Evolutionary conservation across 768 basidiomycete genomes (phyloP).

Genomic region (Tephrocybe sp.): DNA sequence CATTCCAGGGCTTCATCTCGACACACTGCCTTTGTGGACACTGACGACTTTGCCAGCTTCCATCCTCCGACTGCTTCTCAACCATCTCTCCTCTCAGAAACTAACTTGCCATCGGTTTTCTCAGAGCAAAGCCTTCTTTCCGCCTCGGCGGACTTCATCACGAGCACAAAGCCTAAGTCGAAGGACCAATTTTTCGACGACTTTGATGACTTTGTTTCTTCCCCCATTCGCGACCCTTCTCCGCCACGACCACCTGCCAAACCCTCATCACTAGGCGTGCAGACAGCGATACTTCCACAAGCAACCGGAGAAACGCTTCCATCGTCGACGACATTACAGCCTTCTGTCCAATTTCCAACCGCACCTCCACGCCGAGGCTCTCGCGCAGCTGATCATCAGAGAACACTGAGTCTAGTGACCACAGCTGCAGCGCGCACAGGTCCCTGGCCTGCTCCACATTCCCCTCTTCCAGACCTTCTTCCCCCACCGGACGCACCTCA

Average conservation of each 20-base stretch:
- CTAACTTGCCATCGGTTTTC: constrained; percentile 21
- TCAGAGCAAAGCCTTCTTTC: constrained; percentile 15
- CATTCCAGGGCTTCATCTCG: constrained; percentile 23
- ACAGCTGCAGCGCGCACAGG: constrained; percentile 48
- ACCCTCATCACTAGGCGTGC: constrained; percentile 4
- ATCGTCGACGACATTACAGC: constrained; percentile 4
- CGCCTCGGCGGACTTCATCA: constrained; percentile 11
- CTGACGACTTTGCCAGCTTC: constrained; percentile 58
- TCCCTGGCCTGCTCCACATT: constrained; percentile 38
- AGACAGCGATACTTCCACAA: constrained; percentile 5
- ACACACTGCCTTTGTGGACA: constrained; percentile 23
- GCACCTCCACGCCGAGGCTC: constrained; percentile 25
- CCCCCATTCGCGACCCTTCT: constrained; percentile 41
- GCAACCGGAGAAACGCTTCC: not conserved
- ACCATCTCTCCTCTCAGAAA: constrained; percentile 15
- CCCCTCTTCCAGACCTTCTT: constrained; percentile 22
- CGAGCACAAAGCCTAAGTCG: constrained; percentile 8
- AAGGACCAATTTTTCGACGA: constrained; percentile 18
- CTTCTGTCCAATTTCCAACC: constrained; percentile 14
- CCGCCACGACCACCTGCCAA: constrained; percentile 44
- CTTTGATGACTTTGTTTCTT: constrained; percentile 34
- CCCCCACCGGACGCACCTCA: constrained; percentile 19
- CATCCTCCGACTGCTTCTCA: constrained; percentile 25
- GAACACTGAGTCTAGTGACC: constrained; percentile 57
- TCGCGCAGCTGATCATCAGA: constrained; percentile 46